Conservation (phyloP, 768 basidiomycete species). For the Pleurotus tuber-regium region DNA sequence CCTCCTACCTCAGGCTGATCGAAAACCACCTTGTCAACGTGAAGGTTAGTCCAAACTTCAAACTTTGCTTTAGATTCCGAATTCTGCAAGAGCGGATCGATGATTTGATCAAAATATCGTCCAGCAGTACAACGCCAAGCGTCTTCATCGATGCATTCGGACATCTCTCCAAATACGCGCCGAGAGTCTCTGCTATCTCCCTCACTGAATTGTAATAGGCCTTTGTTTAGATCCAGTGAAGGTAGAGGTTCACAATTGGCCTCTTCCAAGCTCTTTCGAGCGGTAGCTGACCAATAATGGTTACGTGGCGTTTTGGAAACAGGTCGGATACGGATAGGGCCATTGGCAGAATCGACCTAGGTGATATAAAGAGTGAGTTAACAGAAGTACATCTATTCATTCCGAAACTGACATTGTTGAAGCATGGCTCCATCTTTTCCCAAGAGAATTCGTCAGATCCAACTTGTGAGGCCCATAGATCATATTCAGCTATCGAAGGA, state of each 20-base stretch:
- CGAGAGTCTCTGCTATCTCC: not conserved
- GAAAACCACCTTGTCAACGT: conserved; percentile 4
- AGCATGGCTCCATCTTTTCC: conserved; percentile 5
- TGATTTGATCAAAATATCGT: conserved; percentile 1
- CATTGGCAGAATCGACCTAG: not conserved
- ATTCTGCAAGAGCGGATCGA: not conserved
- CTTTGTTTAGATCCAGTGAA: not conserved
- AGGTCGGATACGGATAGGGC: not conserved
- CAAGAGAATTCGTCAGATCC: conserved; percentile 1
- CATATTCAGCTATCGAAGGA: conserved; percentile 6
- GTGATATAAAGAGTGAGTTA: not conserved
- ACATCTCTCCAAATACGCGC: conserved; percentile 5
- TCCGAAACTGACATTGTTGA: not conserved
- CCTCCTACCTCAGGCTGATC: not conserved
- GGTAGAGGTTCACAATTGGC: not conserved
- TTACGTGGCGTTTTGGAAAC: not conserved
- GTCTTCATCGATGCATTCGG: conserved; percentile 1
- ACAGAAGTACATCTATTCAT: too few species aligned
- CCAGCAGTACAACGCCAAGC: not conserved
- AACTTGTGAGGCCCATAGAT: conserved; percentile 1
- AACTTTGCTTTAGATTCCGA: not conserved
- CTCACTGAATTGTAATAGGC: not conserved
- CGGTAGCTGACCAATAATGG: conserved; percentile 1
- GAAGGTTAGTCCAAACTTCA: conserved; percentile 6
- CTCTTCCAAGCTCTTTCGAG: not conserved